These are phyloP conservation scores for Skeletonema grethae DNA, from an alignment of 108 stramenopile genomes.

Conservation along the genomic window DNA sequence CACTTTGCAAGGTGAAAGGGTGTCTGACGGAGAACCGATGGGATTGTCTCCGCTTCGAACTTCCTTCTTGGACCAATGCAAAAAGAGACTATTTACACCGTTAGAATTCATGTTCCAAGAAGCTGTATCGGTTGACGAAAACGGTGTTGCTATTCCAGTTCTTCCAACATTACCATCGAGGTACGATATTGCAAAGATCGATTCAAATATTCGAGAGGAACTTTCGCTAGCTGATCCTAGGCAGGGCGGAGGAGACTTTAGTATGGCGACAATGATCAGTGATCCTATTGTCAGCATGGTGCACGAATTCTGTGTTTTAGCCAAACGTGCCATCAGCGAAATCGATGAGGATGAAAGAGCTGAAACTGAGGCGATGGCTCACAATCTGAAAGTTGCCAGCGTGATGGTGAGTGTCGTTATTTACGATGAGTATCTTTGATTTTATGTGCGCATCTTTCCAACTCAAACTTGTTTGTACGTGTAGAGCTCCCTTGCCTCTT, in stretches of 20 bases:
- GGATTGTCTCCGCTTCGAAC: slow-evolving; percentile 70
- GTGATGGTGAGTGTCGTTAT: slow-evolving; percentile 50
- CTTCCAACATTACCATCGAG: slow-evolving; percentile 73
- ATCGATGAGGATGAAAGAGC: slow-evolving; percentile 57
- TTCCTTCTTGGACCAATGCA: slow-evolving; percentile 73
- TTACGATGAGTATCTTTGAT: neutral
- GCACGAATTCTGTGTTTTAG: slow-evolving; percentile 66
- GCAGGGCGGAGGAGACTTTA: slow-evolving; percentile 84
- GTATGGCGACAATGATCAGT: slow-evolving; percentile 76
- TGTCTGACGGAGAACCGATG: slow-evolving; percentile 22
- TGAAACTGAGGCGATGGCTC: slow-evolving; percentile 67
- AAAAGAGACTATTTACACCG: slow-evolving; percentile 69
- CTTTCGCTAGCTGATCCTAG: slow-evolving; percentile 80
- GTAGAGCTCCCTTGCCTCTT: slow-evolving; percentile 42
- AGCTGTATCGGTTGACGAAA: slow-evolving; percentile 72
- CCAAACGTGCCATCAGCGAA: slow-evolving; percentile 69
- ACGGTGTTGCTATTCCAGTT: slow-evolving; percentile 64
- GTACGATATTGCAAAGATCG: slow-evolving; percentile 82
- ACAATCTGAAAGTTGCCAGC: slow-evolving; percentile 77
- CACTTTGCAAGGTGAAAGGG: slow-evolving; percentile 56
- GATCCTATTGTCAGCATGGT: slow-evolving; percentile 74
- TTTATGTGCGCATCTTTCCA: slow-evolving; percentile 35
- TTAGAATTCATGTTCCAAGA: slow-evolving; percentile 85
- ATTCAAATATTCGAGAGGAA: slow-evolving; percentile 78
- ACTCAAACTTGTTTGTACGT: neutral